Evolutionary conservation across 495 filamentous ascomycete species (phyloP), one percentile per base, ranked within the genome.

Genomic region (Xylaria flabelliformis): DNA sequence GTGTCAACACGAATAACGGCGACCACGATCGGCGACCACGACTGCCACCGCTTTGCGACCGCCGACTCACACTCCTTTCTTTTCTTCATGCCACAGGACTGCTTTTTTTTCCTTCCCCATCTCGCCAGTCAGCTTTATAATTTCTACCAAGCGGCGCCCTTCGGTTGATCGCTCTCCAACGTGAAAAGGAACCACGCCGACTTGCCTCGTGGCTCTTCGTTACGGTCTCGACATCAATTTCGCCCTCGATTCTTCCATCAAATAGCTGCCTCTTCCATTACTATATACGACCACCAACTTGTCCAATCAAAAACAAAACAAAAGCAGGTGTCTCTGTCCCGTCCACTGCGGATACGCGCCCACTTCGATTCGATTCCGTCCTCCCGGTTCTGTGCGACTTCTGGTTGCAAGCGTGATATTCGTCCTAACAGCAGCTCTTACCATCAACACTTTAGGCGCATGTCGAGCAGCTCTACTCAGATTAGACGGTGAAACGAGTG

Each of bases 401-500:
- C 69, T 71, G 50, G 63, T 58, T 74, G 73, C 72, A 56, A 73
- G 50, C 63, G 48, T 26, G 46, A 53, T 63, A 59, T 67, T 67
- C 61, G 50, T 17, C 59, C 21, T 59, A 9, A 10, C 39, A 42
- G 32, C 44, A 26, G 53, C 34, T 36, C 3, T 29, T n/a, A 34
- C 34, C 56, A n/a, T 59, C 65, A 32, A 50, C 65, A 42, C 13
- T 4, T n/a, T 5, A 76, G 74, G 77, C 75, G 75, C 77, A 79
- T 76, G 74, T 74, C 68, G 69, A 76, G 12, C 73, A 67, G 36
- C 13, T 59, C n/a, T 24, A 42, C 64, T 56, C 67, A 34, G 46
- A 62, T 17, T 72, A 59, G 56, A 75, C 73, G 77, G 77, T 76
- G 74, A 79, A 76, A 74, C 75, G 75, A 74, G 56, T 65, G 73